Evolutionary conservation across 2,329 filamentous ascomycete species (phyloP).

Genomic region (Claviceps quebecensis): DNA sequence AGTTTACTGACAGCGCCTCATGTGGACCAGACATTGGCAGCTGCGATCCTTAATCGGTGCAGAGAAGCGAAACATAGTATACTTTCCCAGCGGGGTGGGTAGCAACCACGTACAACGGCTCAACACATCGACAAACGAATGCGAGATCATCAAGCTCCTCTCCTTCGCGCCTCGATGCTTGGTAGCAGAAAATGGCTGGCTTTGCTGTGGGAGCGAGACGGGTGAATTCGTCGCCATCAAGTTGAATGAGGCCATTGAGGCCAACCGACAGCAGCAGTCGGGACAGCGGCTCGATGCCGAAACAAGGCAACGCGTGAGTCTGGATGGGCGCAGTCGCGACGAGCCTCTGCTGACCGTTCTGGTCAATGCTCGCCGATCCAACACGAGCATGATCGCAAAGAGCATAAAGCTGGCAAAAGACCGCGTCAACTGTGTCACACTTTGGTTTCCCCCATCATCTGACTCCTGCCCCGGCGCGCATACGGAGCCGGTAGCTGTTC

Average conservation of each 20-base stretch:
- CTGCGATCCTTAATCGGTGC: constrained; percentile 81
- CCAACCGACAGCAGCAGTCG: constrained; percentile 12
- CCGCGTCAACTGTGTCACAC: constrained; percentile 52
- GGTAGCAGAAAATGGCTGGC: constrained; percentile 72
- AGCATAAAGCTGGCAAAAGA: constrained; percentile 43
- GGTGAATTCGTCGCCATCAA: constrained; percentile 77
- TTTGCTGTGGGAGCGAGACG: constrained; percentile 78
- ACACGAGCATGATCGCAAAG: constrained; percentile 33
- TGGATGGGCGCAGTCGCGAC: constrained; percentile 19
- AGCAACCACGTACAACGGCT: constrained; percentile 52
- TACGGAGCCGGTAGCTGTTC: constrained; percentile 44
- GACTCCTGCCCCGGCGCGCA: constrained; percentile 26
- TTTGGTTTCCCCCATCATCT: constrained; percentile 40
- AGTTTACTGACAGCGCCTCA: neutral
- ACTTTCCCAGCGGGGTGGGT: constrained; percentile 67
- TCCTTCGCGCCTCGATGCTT: constrained; percentile 72
- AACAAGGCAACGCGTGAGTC: constrained; percentile 16
- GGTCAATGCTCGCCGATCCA: constrained; percentile 23
- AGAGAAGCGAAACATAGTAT: constrained; percentile 61
- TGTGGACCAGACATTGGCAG: constrained; percentile 57
- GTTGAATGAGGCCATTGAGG: constrained; percentile 30
- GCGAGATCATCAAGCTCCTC: constrained; percentile 57
- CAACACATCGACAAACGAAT: constrained; percentile 54
- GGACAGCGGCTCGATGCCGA: constrained; percentile 11
- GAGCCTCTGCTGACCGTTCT: constrained; percentile 22